Evolutionary conservation across 192 early-diverging fungal species (phyloP), one percentile per base, ranked within the genome.

Genomic region (Paraglomus occultum): DNA sequence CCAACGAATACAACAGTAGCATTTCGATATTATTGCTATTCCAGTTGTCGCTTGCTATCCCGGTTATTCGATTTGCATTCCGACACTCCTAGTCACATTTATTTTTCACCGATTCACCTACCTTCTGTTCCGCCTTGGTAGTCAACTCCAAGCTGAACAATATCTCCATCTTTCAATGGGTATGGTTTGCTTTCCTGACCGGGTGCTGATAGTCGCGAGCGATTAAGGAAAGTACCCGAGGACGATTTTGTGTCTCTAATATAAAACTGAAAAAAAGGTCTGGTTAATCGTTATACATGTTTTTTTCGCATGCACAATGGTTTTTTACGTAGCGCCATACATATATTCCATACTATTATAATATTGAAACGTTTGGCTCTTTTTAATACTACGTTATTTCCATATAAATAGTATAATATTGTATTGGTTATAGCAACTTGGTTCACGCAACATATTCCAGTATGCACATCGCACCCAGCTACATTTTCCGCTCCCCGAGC

Each of bases 151-250:
- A 99, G 83, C 82, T 99, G 95, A 58, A 99, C 81, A 22, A 99
- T 84, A 77, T 99, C 97, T 8, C 94, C 94, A 79, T 94, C 88
- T 61, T 91, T 89, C 60, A 99, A 75, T 43, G 82, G 84, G 59
- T 88, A 89, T 10, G 95, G 89, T 48, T 85, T 75, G 51, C 91
- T 94, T 77, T 95, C 94, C 54, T 91, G 85, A 4, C 88, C 88
- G 18, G 94, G 91, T 14, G 95, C 89, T 51, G 89, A 90, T 15
- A 99, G 79, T n/a, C 97, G 80, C 77, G 91, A 87, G 77, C 95
- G 90, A 81, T 99, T 99, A 42, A 99, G 80, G 71, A 98, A 99
- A 12, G 97, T 99, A 9, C 97, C 97, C 38, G 96, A 97, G 3
- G 96, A 99, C 22, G 92, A 94, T 67, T 94, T 95, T 50, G 92